Base-by-base conservation (phyloP, 176 grass and related monocot genomes). In the Oryza nivara region DNA sequence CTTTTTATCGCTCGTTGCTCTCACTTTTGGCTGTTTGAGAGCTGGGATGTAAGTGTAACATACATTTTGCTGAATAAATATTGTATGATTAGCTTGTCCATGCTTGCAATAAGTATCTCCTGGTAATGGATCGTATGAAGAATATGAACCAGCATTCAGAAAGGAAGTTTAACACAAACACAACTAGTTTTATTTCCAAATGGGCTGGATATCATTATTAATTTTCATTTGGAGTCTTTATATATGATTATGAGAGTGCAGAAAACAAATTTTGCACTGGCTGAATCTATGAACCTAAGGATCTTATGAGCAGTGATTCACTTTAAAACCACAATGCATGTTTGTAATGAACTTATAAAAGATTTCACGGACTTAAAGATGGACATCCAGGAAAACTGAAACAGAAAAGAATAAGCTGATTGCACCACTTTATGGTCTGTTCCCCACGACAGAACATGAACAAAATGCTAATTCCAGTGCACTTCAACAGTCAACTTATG, bases 1-100 rank as follows among this genome's bases (percentile, higher is more conserved):
- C 16, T 79, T 74, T 72, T 4, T 4, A 15, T 48, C 19, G 9
- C 10, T 9, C 6, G 49, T 82, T 58, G 83, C 73, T 73, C 78
- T 72, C 12, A 58, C 20, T 65, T 61, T 86, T 60, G 32, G 38
- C 26, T 68, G 17, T 60, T 79, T 43, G 80, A 51, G 88, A 78
- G 88, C 60, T 48, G 26, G 28, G 25, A 43, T 63, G n/a, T 4
- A 63, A 63, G n/a, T 86, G 80, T 79, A 78, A 54, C 69, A 47
- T 83, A 73, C 73, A 5, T 78, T 56, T 70, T 72, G 6, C 44
- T 46, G 58, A 61, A 82, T 35, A 67, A 47, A 17, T 44, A 44
- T 44, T 44, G 4, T 82, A 73, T 73, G 45, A 16, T 86, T 78
- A 30, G 67, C 47, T 13, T 71, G 45, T 28, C 26, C 17, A 58